phyloP scores from a whole-genome alignment of 1,284 basidiomycete genomes.

The Marasmius oreades region DNA sequence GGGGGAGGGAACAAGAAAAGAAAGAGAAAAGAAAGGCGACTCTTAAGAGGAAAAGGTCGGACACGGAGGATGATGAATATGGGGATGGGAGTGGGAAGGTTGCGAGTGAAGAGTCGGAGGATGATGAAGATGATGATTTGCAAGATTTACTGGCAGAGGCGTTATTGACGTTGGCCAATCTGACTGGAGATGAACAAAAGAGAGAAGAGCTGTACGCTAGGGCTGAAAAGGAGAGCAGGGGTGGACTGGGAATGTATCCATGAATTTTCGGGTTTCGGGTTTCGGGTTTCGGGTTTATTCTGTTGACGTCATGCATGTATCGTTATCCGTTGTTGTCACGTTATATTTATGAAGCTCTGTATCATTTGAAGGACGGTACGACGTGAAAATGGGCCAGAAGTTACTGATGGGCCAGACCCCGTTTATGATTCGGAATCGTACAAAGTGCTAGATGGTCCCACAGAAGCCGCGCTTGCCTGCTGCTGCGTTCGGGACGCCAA shows the following conservation, averaged over 20 bases:
- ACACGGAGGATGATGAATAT: background rate
- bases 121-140: constrained; percentile 33
- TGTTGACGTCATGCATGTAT: too few relatives aligned
- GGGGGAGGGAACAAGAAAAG: constrained; percentile 1
- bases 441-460: too few relatives aligned
- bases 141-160: constrained; percentile 47
- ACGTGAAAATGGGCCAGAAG: too few relatives aligned
- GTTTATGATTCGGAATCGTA: too few relatives aligned
- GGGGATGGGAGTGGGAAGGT: constrained; percentile 19
- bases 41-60: background rate
- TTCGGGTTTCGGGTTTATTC: too few relatives aligned
- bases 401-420: too few relatives aligned
- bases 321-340: too few relatives aligned
- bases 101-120: constrained; percentile 19
- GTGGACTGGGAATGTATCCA: background rate
- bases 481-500: too few relatives aligned
- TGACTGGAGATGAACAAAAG: constrained; percentile 43
- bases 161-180: constrained; percentile 52
- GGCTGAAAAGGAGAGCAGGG: background rate
- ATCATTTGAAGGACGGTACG: too few relatives aligned
- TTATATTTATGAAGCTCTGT: too few relatives aligned
- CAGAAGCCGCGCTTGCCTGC: too few relatives aligned
- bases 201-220: constrained; percentile 48
- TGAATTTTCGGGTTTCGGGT: background rate
- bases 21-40: background rate